Evolutionary conservation across 2,329 filamentous ascomycete genomes (phyloP), one percentile per base, ranked within the genome.

Genomic region (Endocalyx cinctus): DNA sequence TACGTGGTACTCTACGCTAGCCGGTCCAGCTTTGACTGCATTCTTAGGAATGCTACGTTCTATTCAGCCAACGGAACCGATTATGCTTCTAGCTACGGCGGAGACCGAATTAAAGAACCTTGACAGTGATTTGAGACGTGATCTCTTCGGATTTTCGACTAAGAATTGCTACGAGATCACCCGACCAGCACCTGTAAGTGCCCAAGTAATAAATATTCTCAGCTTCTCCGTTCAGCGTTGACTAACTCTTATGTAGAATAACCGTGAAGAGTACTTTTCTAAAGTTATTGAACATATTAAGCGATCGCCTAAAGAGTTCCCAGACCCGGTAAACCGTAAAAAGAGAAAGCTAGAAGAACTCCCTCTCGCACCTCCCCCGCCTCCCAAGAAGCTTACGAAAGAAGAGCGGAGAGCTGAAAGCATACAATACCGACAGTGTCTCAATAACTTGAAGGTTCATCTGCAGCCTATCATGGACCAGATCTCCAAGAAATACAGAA

Each of bases 391-490:
- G 28, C 72, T 77, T 2, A 84, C 80, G 17, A 89, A 88, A 55
- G 84, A 84, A 35, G 86, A 96, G 52, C 72, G 85, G 38, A 88
- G 87, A 55, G 77, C 75, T 3, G 79, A 90, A 56, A 84, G 84
- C 60, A 84, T 87, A 60, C 77, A 78, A 42, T 94, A 98, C 53
- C 81, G 87, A 30, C 80, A 90, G 43, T 77, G 82, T 10, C 71
- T 97, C 34, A 96, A 97, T 56, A 68, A 83, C 38, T 68, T 98
- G 45, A 98, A 97, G 66, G 80, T 94, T 25, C 71, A 83, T 33
- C 79, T 98, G 34, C 89, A 96, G 59, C 87, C 87, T 2, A 87
- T 97, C 47, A 96, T 98, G 88, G 90, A 98, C 47, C 87, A 96
- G 61, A 87, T 98, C 55, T 92, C 94, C 58, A 72, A 74, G 41